phyloP scores from a whole-genome alignment of 441 rosid genomes.

The Metrosideros polymorpha region DNA sequence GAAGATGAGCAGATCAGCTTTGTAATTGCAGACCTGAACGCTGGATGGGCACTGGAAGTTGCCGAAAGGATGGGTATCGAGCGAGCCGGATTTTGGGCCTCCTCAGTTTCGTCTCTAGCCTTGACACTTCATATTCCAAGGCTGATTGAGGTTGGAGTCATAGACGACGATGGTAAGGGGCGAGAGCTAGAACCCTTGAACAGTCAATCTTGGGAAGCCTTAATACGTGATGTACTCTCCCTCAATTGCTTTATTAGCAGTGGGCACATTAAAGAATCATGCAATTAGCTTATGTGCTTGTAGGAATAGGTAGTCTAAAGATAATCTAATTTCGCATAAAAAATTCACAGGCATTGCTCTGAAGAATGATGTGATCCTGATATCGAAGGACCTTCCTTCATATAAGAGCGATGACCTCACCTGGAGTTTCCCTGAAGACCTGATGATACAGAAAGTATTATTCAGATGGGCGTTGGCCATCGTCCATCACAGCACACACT shows the following conservation, averaged over 20 bases:
- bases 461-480: background rate
- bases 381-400: background rate
- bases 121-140: background rate
- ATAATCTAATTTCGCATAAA: background rate
- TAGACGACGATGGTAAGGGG: background rate
- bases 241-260: background rate
- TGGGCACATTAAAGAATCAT: background rate
- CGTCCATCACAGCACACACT: background rate
- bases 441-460: background rate
- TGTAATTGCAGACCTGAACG: background rate
- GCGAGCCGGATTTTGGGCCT: background rate
- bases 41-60: background rate
- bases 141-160: background rate
- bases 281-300: background rate
- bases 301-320: background rate
- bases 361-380: background rate
- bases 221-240: background rate
- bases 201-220: background rate
- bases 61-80: background rate
- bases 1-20: background rate
- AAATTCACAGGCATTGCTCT: background rate
- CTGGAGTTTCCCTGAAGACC: background rate
- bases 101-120: background rate
- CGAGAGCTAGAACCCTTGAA: background rate
- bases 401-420: background rate